Evolutionary conservation across 108 stramenopile genomes (phyloP).

Genomic region (Discostella pseudostelligera): DNA sequence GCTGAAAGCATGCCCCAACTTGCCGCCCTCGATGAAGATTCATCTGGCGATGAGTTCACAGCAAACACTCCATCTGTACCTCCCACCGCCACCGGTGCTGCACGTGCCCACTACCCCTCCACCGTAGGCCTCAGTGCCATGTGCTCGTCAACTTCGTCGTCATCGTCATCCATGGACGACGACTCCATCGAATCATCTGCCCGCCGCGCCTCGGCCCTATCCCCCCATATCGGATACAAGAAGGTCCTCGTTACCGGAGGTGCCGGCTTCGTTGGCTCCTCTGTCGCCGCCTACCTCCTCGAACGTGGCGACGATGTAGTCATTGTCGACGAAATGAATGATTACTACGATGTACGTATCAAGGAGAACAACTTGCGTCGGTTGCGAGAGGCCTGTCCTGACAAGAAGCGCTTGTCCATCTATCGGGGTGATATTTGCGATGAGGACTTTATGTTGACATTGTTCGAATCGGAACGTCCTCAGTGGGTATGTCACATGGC

Average conservation of each 20-base stretch:
- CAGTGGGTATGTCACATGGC: constrained; percentile 97
- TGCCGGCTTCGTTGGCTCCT: constrained; percentile 95
- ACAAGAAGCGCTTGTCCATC: constrained; percentile 51
- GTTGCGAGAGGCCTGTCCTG: constrained; percentile 49
- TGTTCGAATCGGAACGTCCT: constrained; percentile 79
- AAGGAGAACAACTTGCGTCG: constrained; percentile 87
- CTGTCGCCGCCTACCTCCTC: constrained; percentile 80
- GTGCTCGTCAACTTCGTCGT: constrained; percentile 6
- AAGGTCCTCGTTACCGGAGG: constrained; percentile 97
- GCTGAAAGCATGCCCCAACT: constrained; percentile 32
- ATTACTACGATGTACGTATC: constrained; percentile 93
- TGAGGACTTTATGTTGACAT: constrained; percentile 68
- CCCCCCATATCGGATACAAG: constrained; percentile 79
- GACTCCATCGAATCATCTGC: not conserved
- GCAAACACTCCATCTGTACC: constrained; percentile 1
- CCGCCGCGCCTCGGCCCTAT: not conserved
- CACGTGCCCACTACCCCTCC: constrained; percentile 5
- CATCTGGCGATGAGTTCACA: constrained; percentile 25
- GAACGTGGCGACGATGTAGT: constrained; percentile 93
- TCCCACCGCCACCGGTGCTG: not conserved
- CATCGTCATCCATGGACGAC: not conserved
- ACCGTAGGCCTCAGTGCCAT: constrained; percentile 1
- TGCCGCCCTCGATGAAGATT: constrained; percentile 27
- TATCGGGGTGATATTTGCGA: constrained; percentile 94
- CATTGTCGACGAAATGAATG: constrained; percentile 97